Evolutionary conservation across 345 rosid species (phyloP), one percentile per base, ranked within the genome.

Genomic region (Corchorus olitorius): DNA sequence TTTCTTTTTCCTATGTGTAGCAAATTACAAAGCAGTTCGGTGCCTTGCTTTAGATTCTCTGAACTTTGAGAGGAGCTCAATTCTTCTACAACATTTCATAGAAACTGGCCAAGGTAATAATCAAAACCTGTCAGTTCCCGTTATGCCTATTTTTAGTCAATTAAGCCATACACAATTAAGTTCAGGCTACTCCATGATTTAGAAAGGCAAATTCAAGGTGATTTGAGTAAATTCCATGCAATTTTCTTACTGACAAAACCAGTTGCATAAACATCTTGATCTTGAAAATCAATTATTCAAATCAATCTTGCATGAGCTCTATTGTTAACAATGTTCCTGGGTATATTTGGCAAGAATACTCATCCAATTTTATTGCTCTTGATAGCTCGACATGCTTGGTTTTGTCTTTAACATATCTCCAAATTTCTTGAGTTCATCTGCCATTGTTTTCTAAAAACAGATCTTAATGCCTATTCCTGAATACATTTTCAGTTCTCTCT

Each of bases 21-120:
- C 98, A 83, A 94, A 94, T 84, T 93, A 90, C 83, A 93, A 82
- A 88, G 98, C 98, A 80, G 98, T 94, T 62, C 80, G 87, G 59
- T 94, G 97, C 74, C 97, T 94, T 83, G 91, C 89, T 16, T 78
- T 94, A 86, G 89, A 82, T 72, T 89, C 98, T 8, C 76, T 94
- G 82, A 94, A 94, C 81, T 83, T 80, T 2, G 89, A 90, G 82
- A 93, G 98, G 88, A 83, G 83, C 79, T 85, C 97, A 35, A 91
- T 91, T 77, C 86, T 93, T 81, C 84, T 94, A 66, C 83, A 87
- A 81, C 84, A 84, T 75, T 93, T 90, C 80, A 82, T 89, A 83
- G 82, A 88, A 83, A 86, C 90, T 16, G 87, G 90, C 83, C 88
- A 88, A 86, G 93, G 98, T 94, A 84, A 76, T 80, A 56, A n/a